Evolutionary conservation across 83 land plant genomes (phyloP).

Genomic region (Diphasiastrum complanatum): DNA sequence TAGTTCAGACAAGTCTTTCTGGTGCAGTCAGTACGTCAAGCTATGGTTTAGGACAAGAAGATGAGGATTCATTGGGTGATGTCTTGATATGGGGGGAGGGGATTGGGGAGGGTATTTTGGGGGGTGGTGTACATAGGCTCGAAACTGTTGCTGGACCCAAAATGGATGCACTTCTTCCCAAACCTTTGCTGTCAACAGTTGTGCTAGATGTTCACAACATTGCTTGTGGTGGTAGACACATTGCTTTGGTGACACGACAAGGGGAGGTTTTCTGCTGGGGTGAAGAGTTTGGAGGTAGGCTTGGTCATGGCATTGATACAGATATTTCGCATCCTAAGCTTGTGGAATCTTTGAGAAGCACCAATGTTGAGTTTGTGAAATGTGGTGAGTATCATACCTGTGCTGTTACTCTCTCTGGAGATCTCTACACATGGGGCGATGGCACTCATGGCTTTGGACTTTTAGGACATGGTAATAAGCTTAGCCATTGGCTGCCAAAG

Average conservation of each 20-base stretch:
- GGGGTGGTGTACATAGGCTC: conserved; percentile 50
- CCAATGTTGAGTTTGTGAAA: conserved; percentile 61
- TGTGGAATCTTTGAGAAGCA: conserved; percentile 55
- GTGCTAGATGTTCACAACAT: conserved; percentile 75
- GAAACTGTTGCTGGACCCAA: conserved; percentile 32
- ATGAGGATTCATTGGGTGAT: conserved; percentile 56
- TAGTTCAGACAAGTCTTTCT: conserved; percentile 64
- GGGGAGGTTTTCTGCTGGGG: conserved; percentile 97
- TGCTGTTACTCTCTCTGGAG: conserved; percentile 84
- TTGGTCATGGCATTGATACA: conserved; percentile 86
- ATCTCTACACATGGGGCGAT: conserved; percentile 95
- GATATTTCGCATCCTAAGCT: conserved; percentile 85
- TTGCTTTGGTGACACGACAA: conserved; percentile 79
- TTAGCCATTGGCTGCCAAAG: conserved; percentile 86
- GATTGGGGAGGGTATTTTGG: conserved; percentile 61
- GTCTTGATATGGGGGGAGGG: conserved; percentile 94
- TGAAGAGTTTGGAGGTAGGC: conserved; percentile 88
- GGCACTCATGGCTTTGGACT: conserved; percentile 70
- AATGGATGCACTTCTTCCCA: conserved; percentile 67
- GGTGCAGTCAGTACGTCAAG: conserved; percentile 95
- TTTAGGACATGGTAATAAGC: conserved; percentile 85
- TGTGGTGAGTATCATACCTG: conserved; percentile 97
- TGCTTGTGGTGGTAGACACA: conserved; percentile 82
- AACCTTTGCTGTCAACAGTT: conserved; percentile 71
- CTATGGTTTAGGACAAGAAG: conserved; percentile 77